These are phyloP conservation scores for Starmerella floricola DNA, from an alignment of 805 yeast species.

Conservation along the genomic window DNA sequence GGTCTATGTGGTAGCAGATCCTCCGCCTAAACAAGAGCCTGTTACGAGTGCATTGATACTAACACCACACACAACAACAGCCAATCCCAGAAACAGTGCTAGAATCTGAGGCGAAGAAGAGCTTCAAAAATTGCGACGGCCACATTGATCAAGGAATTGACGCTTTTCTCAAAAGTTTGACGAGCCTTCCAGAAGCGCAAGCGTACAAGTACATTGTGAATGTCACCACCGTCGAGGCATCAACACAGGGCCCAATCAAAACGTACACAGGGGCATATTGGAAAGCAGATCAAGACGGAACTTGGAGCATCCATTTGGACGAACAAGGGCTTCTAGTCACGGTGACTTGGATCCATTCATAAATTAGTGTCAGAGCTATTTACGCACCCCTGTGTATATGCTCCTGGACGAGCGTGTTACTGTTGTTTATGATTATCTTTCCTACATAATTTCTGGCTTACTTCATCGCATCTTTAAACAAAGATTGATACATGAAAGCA, in stretches of 20 bases:
- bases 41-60: no score
- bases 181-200: constrained; percentile 13
- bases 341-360: constrained; percentile 18
- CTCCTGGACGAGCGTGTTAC: no score
- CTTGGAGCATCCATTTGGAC: constrained; percentile 15
- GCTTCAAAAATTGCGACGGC: constrained; percentile 4
- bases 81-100: constrained; percentile 16
- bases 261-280: constrained; percentile 22
- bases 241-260: constrained; percentile 15
- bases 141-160: constrained; percentile 10
- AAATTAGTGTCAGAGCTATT: no score
- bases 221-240: constrained; percentile 12
- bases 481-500: constrained; percentile 92
- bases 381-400: no score
- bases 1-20: no score
- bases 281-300: constrained; percentile 24
- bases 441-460: not conserved
- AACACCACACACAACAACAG: constrained; percentile 4
- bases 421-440: not conserved
- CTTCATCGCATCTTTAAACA: constrained; percentile 80
- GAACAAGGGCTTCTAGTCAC: constrained; percentile 11
- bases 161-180: constrained; percentile 8
- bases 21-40: no score
- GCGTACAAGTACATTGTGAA: constrained; percentile 20
- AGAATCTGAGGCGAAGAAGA: constrained; percentile 7